phyloP scores from a whole-genome alignment of 148 eudicot species.

The Rhododendron kiyosumense region DNA sequence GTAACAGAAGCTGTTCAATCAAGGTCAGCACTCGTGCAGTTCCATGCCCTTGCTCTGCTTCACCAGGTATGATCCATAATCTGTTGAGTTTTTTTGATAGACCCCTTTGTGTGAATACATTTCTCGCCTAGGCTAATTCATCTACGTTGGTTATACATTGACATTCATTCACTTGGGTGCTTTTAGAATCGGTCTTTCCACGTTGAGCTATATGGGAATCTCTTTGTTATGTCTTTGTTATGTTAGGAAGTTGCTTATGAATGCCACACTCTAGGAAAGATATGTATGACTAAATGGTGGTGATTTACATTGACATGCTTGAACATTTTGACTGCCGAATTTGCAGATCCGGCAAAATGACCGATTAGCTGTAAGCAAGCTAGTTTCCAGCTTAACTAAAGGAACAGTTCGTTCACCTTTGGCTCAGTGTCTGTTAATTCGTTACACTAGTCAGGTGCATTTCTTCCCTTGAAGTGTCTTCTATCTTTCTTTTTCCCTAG shows the following conservation, averaged over 20 bases:
- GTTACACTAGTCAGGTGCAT: slow-evolving; percentile 87
- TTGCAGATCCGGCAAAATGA: slow-evolving; percentile 96
- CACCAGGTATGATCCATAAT: slow-evolving; percentile 61
- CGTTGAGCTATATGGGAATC: neutral
- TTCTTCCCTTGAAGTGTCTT: neutral
- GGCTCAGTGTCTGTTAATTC: slow-evolving; percentile 94
- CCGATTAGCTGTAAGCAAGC: slow-evolving; percentile 93
- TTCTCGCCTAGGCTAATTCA: neutral
- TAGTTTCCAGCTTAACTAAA: slow-evolving; percentile 87
- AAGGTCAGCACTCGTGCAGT: slow-evolving; percentile 94
- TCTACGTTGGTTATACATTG: neutral
- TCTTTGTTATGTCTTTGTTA: slow-evolving; percentile 1
- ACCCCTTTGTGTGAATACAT: neutral
- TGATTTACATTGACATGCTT: neutral
- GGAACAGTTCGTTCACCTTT: slow-evolving; percentile 93
- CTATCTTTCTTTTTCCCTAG: slow-evolving; percentile 4
- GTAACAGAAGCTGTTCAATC: slow-evolving; percentile 98
- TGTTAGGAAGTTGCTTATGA: neutral
- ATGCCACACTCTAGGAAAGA: neutral
- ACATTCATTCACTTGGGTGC: neutral
- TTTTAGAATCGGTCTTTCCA: neutral
- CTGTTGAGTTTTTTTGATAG: neutral
- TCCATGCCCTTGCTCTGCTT: slow-evolving; percentile 89
- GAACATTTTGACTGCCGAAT: slow-evolving; percentile 8
- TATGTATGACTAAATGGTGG: slow-evolving; percentile 2